These are phyloP conservation scores for Bonia amplexicaulis DNA, from an alignment of 176 grass and related monocot genomes.

Conservation along the genomic window DNA sequence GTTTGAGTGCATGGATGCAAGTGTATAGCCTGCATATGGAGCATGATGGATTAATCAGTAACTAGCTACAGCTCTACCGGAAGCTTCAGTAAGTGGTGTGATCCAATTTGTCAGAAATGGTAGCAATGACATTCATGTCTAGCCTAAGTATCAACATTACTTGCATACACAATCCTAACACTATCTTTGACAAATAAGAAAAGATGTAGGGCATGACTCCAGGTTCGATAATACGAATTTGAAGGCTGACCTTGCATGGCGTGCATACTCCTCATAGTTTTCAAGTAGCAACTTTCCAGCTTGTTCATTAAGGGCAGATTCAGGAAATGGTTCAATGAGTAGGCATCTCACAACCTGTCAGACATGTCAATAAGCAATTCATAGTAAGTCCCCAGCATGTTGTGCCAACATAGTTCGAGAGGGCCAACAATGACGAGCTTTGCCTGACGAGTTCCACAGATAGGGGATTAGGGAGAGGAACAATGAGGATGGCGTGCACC, in stretches of 20 bases:
- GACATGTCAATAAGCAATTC: neutral
- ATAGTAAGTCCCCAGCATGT: neutral
- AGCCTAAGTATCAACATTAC: neutral
- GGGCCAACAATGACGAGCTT: no score
- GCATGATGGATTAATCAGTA: constrained; percentile 1
- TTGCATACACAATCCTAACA: neutral
- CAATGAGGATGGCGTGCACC: no score
- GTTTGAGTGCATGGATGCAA: constrained; percentile 75
- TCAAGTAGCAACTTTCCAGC: constrained; percentile 92
- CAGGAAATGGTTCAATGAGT: constrained; percentile 93
- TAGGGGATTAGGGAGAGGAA: no score
- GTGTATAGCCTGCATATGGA: constrained; percentile 53
- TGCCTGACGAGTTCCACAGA: no score
- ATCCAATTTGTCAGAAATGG: neutral
- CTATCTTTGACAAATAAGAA: neutral
- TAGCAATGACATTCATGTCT: neutral
- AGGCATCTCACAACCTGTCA: constrained; percentile 84
- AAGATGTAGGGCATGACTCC: neutral
- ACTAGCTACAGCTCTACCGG: neutral
- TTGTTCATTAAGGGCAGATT: constrained; percentile 96
- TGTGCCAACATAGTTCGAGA: neutral
- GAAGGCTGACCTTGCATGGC: constrained; percentile 72
- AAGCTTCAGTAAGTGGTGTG: neutral
- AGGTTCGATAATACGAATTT: neutral
- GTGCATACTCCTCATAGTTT: constrained; percentile 86